These are phyloP conservation scores for Macroventuria anomochaeta DNA, from an alignment of 2,329 filamentous ascomycete genomes.

Conservation along the genomic window DNA sequence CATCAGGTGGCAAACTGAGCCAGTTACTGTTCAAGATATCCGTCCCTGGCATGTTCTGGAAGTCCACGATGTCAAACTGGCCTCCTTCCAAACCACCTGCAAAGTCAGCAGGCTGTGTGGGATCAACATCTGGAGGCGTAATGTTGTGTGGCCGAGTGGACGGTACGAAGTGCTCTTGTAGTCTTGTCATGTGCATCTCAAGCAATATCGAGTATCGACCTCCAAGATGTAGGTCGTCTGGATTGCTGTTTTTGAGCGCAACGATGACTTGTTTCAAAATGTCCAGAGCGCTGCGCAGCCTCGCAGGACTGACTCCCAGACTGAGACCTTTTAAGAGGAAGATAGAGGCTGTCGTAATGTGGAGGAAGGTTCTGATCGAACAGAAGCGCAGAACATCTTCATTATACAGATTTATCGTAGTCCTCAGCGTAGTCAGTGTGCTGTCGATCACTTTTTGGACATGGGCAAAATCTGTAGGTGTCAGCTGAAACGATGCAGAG, in stretches of 20 bases:
- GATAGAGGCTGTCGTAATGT: not conserved
- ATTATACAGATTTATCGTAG: not conserved
- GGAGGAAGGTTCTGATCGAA: not conserved
- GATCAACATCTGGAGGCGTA: not conserved
- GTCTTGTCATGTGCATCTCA: conserved; percentile 2
- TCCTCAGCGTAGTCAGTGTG: not conserved
- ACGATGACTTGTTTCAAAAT: not conserved
- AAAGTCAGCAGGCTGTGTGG: not conserved
- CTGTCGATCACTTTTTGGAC: not conserved
- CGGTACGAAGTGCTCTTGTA: conserved; percentile 2
- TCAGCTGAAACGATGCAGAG: not conserved
- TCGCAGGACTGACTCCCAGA: not conserved
- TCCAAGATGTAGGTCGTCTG: not conserved
- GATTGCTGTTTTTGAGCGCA: not conserved
- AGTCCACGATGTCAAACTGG: not conserved
- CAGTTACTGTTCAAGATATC: not conserved
- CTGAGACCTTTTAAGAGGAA: not conserved
- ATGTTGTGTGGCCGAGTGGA: conserved; percentile 4
- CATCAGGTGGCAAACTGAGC: not conserved
- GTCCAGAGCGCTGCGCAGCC: not conserved
- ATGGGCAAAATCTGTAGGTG: not conserved
- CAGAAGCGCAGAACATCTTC: not conserved
- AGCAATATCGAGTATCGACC: not conserved
- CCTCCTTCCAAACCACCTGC: not conserved
- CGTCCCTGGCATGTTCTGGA: not conserved